Percentiles rank a stretch among this genome's conserved stretches.
Conservation (phyloP, 78 protist species). For the Speleostelium caveatum region DNA sequence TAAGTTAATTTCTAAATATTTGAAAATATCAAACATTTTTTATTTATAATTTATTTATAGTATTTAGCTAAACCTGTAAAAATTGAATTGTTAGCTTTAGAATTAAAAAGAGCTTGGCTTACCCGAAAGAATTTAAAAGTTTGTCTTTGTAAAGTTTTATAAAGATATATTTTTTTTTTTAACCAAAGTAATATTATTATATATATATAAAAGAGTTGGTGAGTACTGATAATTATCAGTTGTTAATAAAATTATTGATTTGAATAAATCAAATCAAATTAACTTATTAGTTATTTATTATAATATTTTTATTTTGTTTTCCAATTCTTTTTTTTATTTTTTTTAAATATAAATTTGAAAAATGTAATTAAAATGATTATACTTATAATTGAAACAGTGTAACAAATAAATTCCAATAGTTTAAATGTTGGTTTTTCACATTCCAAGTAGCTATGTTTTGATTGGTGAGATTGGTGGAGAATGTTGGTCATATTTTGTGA, state of each 20-base stretch:
- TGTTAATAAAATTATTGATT: too few species aligned
- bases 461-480: constrained; percentile 7
- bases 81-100: constrained; percentile 19
- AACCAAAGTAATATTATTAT: too few species aligned
- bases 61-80: constrained; percentile 55
- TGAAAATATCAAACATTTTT: too few species aligned
- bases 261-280: too few species aligned
- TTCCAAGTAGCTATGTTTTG: constrained; percentile 37
- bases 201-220: too few species aligned
- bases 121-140: constrained; percentile 15
- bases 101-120: constrained; percentile 41
- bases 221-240: too few species aligned
- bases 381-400: background rate
- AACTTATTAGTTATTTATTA: too few species aligned
- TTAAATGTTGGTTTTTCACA: constrained; percentile 48
- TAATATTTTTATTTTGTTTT: too few species aligned
- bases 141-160: constrained; percentile 36
- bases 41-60: too few species aligned
- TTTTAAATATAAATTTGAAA: too few species aligned
- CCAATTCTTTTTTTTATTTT: too few species aligned
- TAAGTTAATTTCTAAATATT: background rate
- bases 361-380: background rate
- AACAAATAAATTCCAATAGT: background rate
- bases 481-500: background rate
- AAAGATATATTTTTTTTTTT: background rate